Conservation (phyloP, 1,284 basidiomycete genomes). For the Quambalaria eucalypti region DNA sequence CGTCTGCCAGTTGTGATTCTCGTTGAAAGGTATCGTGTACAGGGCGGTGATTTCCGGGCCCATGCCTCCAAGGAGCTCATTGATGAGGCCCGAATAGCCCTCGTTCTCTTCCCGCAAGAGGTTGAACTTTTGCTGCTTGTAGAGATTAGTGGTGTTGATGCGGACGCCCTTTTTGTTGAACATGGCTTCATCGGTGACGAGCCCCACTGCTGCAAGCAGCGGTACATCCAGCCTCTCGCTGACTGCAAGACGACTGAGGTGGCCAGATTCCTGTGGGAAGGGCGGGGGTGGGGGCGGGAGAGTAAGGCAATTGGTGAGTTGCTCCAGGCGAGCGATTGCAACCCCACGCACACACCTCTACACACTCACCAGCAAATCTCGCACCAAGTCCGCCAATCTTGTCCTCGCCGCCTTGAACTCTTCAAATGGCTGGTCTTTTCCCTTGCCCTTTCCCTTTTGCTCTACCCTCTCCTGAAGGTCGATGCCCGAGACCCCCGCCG, state of each 20-base stretch:
- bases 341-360: background rate
- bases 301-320: no score
- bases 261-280: background rate
- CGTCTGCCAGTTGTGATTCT: background rate
- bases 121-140: slow-evolving; percentile 98
- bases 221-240: slow-evolving; percentile 23
- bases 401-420: background rate
- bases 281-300: background rate
- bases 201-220: slow-evolving; percentile 20
- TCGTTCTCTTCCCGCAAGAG: slow-evolving; percentile 92
- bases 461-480: background rate
- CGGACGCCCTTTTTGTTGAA: slow-evolving; percentile 34
- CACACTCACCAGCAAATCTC: slow-evolving; percentile 9
- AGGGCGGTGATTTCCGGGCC: slow-evolving; percentile 58
- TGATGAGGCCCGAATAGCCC: slow-evolving; percentile 84
- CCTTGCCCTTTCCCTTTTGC: background rate
- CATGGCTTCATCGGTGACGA: slow-evolving; percentile 23
- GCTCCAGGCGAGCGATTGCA: no score
- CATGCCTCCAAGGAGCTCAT: slow-evolving; percentile 69
- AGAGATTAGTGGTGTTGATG: slow-evolving; percentile 49
- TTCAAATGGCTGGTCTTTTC: background rate
- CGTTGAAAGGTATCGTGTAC: slow-evolving; percentile 48
- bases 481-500: background rate
- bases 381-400: slow-evolving; percentile 4
- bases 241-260: background rate